A percentile compares a stretch with the other conserved stretches of the same genome.
Conservation (phyloP, 148 eudicot species). For the Rhododendron williamsianum region DNA sequence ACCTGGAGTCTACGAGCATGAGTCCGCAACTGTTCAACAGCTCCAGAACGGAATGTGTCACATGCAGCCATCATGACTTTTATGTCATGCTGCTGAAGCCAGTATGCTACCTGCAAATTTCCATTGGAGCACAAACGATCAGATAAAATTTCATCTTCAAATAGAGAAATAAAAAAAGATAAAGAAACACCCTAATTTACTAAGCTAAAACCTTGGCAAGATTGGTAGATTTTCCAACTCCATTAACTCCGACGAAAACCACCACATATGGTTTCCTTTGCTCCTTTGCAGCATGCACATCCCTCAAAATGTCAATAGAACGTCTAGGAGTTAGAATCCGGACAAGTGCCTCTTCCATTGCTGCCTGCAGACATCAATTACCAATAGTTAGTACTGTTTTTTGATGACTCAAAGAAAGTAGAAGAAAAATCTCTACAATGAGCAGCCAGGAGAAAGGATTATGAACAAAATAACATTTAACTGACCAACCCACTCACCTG, state of each 20-base stretch:
- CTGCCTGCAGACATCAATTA: conserved; percentile 44
- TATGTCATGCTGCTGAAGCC: conserved; percentile 84
- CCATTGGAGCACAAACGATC: conserved; percentile 8
- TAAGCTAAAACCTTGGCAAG: conserved; percentile 71
- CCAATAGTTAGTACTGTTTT: neutral
- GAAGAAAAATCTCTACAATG: neutral
- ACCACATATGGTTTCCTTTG: conserved; percentile 94
- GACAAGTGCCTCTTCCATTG: conserved; percentile 98
- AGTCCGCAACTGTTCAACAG: conserved; percentile 96
- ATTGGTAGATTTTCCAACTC: conserved; percentile 98
- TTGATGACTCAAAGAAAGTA: neutral
- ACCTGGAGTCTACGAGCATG: conserved; percentile 99
- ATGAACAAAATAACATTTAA: neutral
- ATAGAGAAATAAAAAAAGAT: neutral
- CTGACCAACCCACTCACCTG: conserved; percentile 40
- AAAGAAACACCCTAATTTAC: neutral
- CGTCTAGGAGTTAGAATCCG: conserved; percentile 93
- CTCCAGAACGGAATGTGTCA: conserved; percentile 97
- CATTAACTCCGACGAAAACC: conserved; percentile 98
- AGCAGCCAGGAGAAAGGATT: neutral
- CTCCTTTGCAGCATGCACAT: conserved; percentile 96
- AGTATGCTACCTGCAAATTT: conserved; percentile 77
- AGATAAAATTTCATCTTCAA: neutral
- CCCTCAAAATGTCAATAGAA: conserved; percentile 95
- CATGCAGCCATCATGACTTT: conserved; percentile 99